A percentile compares a stretch with the other conserved stretches of the same genome.
Conservation (phyloP, 257 asterid species). For the Fraxinus excelsior region DNA sequence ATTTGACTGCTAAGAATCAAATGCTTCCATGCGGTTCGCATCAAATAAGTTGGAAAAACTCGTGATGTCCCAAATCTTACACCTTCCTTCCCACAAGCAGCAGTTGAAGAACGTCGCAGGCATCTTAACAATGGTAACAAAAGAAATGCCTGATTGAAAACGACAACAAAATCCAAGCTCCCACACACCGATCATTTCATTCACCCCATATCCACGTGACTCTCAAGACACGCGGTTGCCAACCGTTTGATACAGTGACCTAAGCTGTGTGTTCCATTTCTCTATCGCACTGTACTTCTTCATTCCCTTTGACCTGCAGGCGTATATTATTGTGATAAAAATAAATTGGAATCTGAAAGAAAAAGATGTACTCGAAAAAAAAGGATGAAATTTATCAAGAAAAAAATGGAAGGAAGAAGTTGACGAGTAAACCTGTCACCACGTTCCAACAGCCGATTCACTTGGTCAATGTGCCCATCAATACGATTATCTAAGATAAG, state of each 20-base stretch:
- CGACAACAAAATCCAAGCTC: constrained; percentile 2
- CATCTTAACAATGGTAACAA: not conserved
- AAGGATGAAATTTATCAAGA: not conserved
- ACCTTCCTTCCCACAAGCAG: constrained; percentile 8
- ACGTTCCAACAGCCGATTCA: constrained; percentile 83
- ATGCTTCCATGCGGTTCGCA: not conserved
- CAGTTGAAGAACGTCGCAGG: constrained; percentile 3
- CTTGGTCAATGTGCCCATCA: constrained; percentile 95
- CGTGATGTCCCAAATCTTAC: constrained; percentile 3
- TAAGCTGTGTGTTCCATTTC: constrained; percentile 93
- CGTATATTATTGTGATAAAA: not conserved
- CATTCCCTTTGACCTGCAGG: constrained; percentile 85
- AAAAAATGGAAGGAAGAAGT: constrained; percentile 13
- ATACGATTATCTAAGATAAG: constrained; percentile 91
- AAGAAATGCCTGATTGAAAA: not conserved
- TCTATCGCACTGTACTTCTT: constrained; percentile 88
- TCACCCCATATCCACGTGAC: constrained; percentile 8
- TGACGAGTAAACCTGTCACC: constrained; percentile 75
- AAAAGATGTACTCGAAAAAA: not conserved
- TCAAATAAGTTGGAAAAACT: not conserved
- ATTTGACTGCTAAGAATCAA: not conserved
- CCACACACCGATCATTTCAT: constrained; percentile 19
- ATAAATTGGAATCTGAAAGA: not conserved
- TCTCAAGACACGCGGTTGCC: constrained; percentile 73
- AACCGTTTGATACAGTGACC: constrained; percentile 72